Percentiles rank a stretch among this genome's conserved stretches.
phyloP scores from a whole-genome alignment of 2,329 filamentous ascomycete species.

The Pseudogymnoascus sp. region DNA sequence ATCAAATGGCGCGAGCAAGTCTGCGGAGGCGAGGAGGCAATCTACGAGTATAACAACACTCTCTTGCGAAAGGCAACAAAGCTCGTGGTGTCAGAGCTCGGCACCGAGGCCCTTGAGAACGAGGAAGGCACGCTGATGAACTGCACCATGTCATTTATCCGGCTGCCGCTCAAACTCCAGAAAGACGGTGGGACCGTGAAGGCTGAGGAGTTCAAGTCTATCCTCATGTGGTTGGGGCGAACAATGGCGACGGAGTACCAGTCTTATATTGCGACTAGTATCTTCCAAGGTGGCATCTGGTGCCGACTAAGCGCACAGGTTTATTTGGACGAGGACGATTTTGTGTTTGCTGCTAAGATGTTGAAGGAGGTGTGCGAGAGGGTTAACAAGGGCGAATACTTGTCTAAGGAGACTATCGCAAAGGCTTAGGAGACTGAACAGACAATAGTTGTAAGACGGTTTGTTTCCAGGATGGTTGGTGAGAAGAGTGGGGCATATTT shows the following conservation, averaged over 20 bases:
- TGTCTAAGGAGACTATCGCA: slow-evolving; percentile 4
- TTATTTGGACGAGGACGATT: slow-evolving; percentile 74
- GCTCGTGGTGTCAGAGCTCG: slow-evolving; percentile 51
- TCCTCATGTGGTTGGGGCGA: slow-evolving; percentile 44
- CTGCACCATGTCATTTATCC: not conserved
- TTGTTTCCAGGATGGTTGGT: not conserved
- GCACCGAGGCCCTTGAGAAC: slow-evolving; percentile 67
- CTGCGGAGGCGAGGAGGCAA: slow-evolving; percentile 65
- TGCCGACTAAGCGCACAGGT: slow-evolving; percentile 69
- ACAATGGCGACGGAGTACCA: slow-evolving; percentile 50
- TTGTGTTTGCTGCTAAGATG: slow-evolving; percentile 53
- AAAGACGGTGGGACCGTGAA: slow-evolving; percentile 31
- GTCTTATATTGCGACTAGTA: slow-evolving; percentile 61
- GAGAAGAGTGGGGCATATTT: not conserved
- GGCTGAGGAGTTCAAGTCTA: slow-evolving; percentile 32
- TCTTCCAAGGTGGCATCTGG: slow-evolving; percentile 58
- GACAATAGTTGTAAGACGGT: not conserved
- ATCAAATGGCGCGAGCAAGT: slow-evolving; percentile 60
- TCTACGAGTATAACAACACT: slow-evolving; percentile 53
- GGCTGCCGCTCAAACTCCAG: slow-evolving; percentile 20
- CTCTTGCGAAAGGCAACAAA: slow-evolving; percentile 58
- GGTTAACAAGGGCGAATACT: slow-evolving; percentile 34
- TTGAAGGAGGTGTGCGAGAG: slow-evolving; percentile 41
- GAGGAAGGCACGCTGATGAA: slow-evolving; percentile 12
- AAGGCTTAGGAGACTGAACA: not conserved